phyloP scores from a whole-genome alignment of 352 stramenopile genomes.

The Pythium periplocum region DNA sequence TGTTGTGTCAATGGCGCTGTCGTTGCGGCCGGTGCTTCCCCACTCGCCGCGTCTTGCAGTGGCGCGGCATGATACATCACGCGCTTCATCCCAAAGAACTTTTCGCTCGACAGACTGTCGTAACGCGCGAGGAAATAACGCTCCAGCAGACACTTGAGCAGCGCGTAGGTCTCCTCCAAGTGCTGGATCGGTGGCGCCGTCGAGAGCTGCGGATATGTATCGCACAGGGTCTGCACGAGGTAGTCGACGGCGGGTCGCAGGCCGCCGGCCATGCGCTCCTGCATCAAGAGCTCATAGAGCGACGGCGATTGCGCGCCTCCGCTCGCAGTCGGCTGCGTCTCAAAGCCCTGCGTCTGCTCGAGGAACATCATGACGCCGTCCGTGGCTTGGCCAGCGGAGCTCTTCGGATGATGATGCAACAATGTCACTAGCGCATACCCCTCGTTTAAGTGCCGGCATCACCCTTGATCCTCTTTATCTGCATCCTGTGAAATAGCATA shows the following conservation, averaged over 20 bases:
- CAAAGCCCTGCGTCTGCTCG: slow-evolving; percentile 75
- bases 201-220: slow-evolving; percentile 67
- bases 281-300: slow-evolving; percentile 86
- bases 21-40: slow-evolving; percentile 1
- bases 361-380: slow-evolving; percentile 61
- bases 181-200: slow-evolving; percentile 44
- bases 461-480: neutral
- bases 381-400: neutral
- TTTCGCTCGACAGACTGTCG: slow-evolving; percentile 72
- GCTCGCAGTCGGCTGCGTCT: neutral
- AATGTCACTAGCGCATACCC: neutral
- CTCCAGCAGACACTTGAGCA: slow-evolving; percentile 56
- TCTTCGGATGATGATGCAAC: slow-evolving; percentile 12
- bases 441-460: neutral
- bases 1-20: slow-evolving; percentile 36
- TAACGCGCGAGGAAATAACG: slow-evolving; percentile 73
- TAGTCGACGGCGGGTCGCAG: slow-evolving; percentile 80
- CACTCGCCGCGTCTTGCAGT: neutral
- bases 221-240: slow-evolving; percentile 58
- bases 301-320: slow-evolving; percentile 36
- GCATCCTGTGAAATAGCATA: neutral
- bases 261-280: slow-evolving; percentile 72
- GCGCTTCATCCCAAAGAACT: slow-evolving; percentile 86
- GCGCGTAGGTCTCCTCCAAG: slow-evolving; percentile 76
- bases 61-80: slow-evolving; percentile 32